These are phyloP conservation scores for Candida xiaguanensis DNA, from an alignment of 805 yeast genomes.

Conservation along the genomic window DNA sequence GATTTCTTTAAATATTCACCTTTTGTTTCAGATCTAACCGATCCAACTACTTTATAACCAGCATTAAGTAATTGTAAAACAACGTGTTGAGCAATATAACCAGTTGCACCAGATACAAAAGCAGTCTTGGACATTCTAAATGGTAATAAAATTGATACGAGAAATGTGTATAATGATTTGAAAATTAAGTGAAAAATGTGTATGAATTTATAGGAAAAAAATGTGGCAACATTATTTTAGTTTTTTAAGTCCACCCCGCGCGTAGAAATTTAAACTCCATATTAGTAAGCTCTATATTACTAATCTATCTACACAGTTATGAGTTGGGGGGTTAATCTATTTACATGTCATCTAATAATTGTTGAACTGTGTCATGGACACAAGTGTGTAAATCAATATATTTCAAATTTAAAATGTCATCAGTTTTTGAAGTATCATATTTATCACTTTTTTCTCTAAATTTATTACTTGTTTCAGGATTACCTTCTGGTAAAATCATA, in stretches of 20 bases:
- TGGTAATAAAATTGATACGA: too few species aligned
- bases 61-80: constrained; percentile 36
- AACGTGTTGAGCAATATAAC: constrained; percentile 51
- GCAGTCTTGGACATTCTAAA: constrained; percentile 32
- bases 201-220: not conserved
- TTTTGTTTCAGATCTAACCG: constrained; percentile 45
- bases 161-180: too few species aligned
- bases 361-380: constrained; percentile 42
- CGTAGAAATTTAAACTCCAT: not conserved
- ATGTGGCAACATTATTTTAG: not conserved
- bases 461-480: constrained; percentile 31
- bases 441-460: constrained; percentile 11
- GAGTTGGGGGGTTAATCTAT: too few species aligned
- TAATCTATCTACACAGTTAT: too few species aligned
- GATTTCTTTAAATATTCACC: constrained; percentile 31
- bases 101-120: constrained; percentile 52
- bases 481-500: constrained; percentile 41
- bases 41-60: constrained; percentile 47
- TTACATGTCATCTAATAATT: constrained; percentile 31
- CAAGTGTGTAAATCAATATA: constrained; percentile 37
- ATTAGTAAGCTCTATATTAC: constrained; percentile 1
- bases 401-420: constrained; percentile 31
- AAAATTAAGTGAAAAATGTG: too few species aligned
- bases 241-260: too few species aligned
- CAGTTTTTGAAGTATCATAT: constrained; percentile 31